Base-by-base conservation (phyloP, 2,329 filamentous ascomycete genomes). In the Colletotrichum lupini region DNA sequence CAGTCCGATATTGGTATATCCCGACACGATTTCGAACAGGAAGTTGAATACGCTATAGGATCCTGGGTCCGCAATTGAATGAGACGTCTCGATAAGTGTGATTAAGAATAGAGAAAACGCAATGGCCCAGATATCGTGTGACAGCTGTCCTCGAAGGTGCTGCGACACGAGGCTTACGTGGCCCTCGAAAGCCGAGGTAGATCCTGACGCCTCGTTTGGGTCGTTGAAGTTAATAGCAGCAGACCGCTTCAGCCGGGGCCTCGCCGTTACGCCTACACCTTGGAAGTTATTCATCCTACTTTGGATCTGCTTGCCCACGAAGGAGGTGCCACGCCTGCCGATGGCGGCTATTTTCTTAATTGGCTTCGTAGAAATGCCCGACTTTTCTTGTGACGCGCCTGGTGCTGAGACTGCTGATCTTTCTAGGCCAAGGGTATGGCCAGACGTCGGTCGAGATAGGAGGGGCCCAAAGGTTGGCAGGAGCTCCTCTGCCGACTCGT, bases 61-160 rank as follows among this genome's bases (percentile, higher is more conserved):
- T 12, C 81, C 80, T 0, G 89, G 89, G 67, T 90, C 85, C 6
- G 79, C 77, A 2, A 85, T 81, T 67, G 89, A 90, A 68, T 90
- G 87, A 6, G 82, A 80, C 3, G 87, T 88, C 79, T 93, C 91
- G 60, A 92, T 89, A 56, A 89, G 85, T 60, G 86, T 85, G 69
- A 93, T 90, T 42, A 91, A 79, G 67, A 92, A 84, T 9, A 92
- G 85, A 2, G 89, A 88, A 0, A 92, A 79, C 2, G 90, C 87
- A 16, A 93, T 87, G 83, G 87, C 91, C 91, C 91, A 93, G n/a
- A 93, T 83, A 77, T 93, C 92, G 79, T 93, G 90, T 42, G 90
- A 88, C 5, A 93, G 85, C 78, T 93, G 91, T 6, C 87, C 87
- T 19, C 89, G 87, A 26, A 92, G 83, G 77, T 92, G 90, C 74